These are phyloP conservation scores for Xerocomellus chrysenteron DNA, from an alignment of 768 basidiomycete species.

Conservation along the genomic window DNA sequence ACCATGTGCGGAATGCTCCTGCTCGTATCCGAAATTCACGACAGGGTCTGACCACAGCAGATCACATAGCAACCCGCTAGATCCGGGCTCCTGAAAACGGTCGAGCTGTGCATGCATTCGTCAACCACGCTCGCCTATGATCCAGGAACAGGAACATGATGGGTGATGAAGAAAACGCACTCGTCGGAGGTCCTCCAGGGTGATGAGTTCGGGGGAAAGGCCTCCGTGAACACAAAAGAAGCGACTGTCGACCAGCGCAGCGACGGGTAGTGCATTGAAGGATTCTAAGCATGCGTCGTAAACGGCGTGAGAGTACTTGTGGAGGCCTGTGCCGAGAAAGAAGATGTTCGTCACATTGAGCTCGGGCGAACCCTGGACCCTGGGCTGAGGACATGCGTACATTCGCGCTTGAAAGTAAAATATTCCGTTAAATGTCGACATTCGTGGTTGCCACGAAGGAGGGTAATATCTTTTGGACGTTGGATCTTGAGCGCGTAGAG, in stretches of 20 bases:
- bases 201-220: conserved; percentile 81
- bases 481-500: conserved; percentile 91
- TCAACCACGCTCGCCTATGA: conserved; percentile 5
- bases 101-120: conserved; percentile 58
- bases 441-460: conserved; percentile 96
- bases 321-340: conserved; percentile 23
- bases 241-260: conserved; percentile 89
- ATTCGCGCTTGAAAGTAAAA: conserved; percentile 98
- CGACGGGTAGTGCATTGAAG: conserved; percentile 87
- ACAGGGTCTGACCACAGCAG: conserved; percentile 96
- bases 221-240: conserved; percentile 99
- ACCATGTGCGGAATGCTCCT: conserved; percentile 49
- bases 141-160: neutral
- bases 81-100: conserved; percentile 92
- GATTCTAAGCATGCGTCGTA: conserved; percentile 93
- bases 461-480: conserved; percentile 76
- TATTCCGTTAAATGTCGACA: conserved; percentile 96
- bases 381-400: conserved; percentile 43
- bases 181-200: conserved; percentile 68
- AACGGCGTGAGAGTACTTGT: conserved; percentile 43
- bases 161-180: conserved; percentile 40
- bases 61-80: conserved; percentile 89
- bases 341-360: conserved; percentile 8
- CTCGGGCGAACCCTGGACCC: neutral
- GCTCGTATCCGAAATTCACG: conserved; percentile 83